Percentiles rank a stretch among this genome's conserved stretches.
Conservation (phyloP, 2,329 filamentous ascomycete genomes). For the Leptodontidium sp. region DNA sequence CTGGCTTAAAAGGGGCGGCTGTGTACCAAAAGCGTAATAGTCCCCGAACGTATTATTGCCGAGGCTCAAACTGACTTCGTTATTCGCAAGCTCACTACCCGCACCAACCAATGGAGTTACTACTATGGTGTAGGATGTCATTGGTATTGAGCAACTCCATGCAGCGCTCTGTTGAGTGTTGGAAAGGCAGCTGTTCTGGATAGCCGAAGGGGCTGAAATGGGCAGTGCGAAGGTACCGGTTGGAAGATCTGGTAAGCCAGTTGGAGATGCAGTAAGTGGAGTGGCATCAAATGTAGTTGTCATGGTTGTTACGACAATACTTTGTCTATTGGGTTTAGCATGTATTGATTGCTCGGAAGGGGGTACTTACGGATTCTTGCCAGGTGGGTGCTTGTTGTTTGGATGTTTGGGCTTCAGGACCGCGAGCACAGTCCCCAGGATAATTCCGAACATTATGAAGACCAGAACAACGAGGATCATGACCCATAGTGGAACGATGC, state of each 20-base stretch:
- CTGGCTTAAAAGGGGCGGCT: slow-evolving; percentile 59
- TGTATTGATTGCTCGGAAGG: background rate
- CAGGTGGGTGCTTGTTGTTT: slow-evolving; percentile 13
- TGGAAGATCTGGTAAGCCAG: slow-evolving; percentile 60
- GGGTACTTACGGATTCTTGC: slow-evolving; percentile 37
- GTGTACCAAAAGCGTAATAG: slow-evolving; percentile 65
- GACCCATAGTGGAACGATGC: slow-evolving; percentile 69
- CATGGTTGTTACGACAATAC: slow-evolving; percentile 38
- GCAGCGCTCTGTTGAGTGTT: slow-evolving; percentile 62
- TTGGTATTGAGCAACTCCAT: slow-evolving; percentile 68
- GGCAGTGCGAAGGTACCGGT: slow-evolving; percentile 66
- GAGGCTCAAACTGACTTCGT: slow-evolving; percentile 48
- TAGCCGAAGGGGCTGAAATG: slow-evolving; percentile 56
- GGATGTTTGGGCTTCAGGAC: slow-evolving; percentile 38
- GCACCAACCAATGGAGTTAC: slow-evolving; percentile 30
- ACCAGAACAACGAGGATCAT: slow-evolving; percentile 61
- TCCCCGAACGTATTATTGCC: slow-evolving; percentile 49
- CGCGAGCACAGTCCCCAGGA: slow-evolving; percentile 56
- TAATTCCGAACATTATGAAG: slow-evolving; percentile 64
- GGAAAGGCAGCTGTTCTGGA: slow-evolving; percentile 64
- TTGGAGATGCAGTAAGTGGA: slow-evolving; percentile 58
- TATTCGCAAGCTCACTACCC: slow-evolving; percentile 42
- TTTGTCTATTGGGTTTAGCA: slow-evolving; percentile 31
- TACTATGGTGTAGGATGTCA: slow-evolving; percentile 36
- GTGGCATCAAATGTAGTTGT: slow-evolving; percentile 58